Evolutionary conservation across 2,329 filamentous ascomycete species (phyloP), one percentile per base, ranked within the genome.

Genomic region (Hymenoscyphus fructigenus): DNA sequence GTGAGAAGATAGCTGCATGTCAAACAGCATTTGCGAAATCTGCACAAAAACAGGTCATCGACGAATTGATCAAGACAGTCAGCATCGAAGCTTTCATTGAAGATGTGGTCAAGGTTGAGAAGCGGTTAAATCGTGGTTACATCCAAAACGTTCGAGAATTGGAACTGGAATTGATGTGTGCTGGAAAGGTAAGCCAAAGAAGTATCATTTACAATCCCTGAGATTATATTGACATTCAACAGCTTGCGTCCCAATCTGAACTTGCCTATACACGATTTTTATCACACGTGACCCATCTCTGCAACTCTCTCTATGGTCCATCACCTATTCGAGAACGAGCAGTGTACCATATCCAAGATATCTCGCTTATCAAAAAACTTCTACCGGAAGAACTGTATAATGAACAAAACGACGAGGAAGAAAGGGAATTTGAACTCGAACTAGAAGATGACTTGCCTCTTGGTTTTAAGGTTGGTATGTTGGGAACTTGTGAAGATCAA

Each of bases 131-230:
- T 4, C 60, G 67, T 10, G 66, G 67, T 9, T 60, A 69, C 32
- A 71, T 72, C 10, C 59, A 60, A 3, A 67, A 58, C 15, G 53
- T 66, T 41, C 64, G 72, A 28, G 62, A 67, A 12, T 55, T 73
- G 10, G 71, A 73, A 38, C 59, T 72, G 29, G 69, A 73, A 28
- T 57, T 73, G 15, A 69, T 73, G 26, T 72, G 65, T 61, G 64
- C 63, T 50, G 68, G 68, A 61, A 71, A 72, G 68, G 70, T 70
- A 65, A 44, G 59, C n/a, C 36, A 12, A 12, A 5, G 9, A 32
- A 5, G 14, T 57, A 3, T 12, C 17, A 15, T 23, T 15, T 50
- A 2, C 5, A 20, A 38, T n/a, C 28, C 26, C 29, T 2, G 4
- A 2, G 15, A 1, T 17, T 12, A 41, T 34, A 26, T 41, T 67